Evolutionary conservation across 352 stramenopile genomes (phyloP), one percentile per base, ranked within the genome.

Genomic region (Phytophthora foliorum): DNA sequence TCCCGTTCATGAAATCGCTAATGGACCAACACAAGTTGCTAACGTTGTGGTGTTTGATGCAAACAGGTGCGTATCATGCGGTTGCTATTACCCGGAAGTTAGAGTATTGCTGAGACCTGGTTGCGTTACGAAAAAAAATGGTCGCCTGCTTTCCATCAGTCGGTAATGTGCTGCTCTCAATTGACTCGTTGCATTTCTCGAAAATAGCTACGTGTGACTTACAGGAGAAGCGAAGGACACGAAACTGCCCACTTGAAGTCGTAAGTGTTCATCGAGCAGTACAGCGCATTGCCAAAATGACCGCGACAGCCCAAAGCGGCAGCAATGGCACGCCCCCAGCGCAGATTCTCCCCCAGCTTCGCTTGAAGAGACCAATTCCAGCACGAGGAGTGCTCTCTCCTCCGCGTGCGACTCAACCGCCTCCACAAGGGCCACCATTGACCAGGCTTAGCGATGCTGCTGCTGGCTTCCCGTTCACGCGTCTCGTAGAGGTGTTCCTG

Each of bases 61-160:
- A n/a, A 46, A 16, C 38, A 92, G 84, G 84, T 51, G 82, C 79
- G 6, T 91, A 91, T 31, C 86, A 94, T 59, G 70, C 80, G 3
- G 86, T 94, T 7, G 84, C 72, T 16, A 53, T 92, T 6, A 90
- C 81, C 24, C 68, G 63, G 38, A 81, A 77, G 38, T 69, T 85
- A 4, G 80, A 83, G 52, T 89, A 85, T 29, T 77, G 65, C 45
- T 89, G 55, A 80, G 14, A 19, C 22, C n/a, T 19, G 8, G 14
- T 22, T 39, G 6, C 29, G 13, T 36, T 9, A 48, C 2, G 34
- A 57, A 19, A 45, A 16, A 21, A 58, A 14, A 17, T 55, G 11
- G 44, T 63, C 48, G 31, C 31, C 9, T 49, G 22, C 57, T 56
- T 31, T 46, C 44, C 24, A 54, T 63, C 64, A 34, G 17, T 66